Percentiles rank a stretch among this genome's conserved stretches.
Evolutionary conservation across 768 basidiomycete species (phyloP).

Genomic region (Sarcodon aspratus): DNA sequence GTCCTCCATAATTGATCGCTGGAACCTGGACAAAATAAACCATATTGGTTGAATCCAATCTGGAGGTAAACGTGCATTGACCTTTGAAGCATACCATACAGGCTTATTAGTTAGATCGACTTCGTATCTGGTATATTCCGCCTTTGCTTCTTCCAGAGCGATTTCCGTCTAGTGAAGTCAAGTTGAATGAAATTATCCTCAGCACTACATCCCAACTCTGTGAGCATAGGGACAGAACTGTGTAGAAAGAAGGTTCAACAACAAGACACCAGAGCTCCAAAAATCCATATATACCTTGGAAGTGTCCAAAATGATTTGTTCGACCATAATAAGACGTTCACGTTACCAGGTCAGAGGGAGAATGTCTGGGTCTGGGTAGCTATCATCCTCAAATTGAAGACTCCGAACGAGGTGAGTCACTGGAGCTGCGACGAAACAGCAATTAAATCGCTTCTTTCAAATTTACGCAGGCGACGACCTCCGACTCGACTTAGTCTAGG

Average conservation of each 20-base stretch:
- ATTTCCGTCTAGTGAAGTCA: conserved; percentile 3
- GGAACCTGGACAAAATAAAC: conserved; percentile 28
- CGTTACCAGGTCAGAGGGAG: no score
- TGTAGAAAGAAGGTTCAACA: no score
- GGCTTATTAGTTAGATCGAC: conserved; percentile 20
- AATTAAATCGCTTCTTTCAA: no score
- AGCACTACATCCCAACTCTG: conserved; percentile 24
- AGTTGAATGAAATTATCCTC: no score
- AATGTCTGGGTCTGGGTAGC: no score
- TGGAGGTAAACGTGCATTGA: conserved; percentile 10
- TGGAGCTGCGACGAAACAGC: no score
- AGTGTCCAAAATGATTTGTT: not conserved
- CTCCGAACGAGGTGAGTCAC: no score
- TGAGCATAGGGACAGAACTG: conserved; percentile 44
- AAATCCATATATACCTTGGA: no score
- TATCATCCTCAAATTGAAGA: no score
- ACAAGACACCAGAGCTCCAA: no score
- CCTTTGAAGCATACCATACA: conserved; percentile 14
- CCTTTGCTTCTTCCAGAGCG: conserved; percentile 13
- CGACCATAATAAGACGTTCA: not conserved
- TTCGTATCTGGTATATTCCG: conserved; percentile 14
- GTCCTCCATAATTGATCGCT: conserved; percentile 49
- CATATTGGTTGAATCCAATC: not conserved
- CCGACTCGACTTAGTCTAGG: no score
- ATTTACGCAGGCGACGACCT: no score